Evolutionary conservation across 2,329 filamentous ascomycete species (phyloP).

Genomic region (Sporothrix schenckii): DNA sequence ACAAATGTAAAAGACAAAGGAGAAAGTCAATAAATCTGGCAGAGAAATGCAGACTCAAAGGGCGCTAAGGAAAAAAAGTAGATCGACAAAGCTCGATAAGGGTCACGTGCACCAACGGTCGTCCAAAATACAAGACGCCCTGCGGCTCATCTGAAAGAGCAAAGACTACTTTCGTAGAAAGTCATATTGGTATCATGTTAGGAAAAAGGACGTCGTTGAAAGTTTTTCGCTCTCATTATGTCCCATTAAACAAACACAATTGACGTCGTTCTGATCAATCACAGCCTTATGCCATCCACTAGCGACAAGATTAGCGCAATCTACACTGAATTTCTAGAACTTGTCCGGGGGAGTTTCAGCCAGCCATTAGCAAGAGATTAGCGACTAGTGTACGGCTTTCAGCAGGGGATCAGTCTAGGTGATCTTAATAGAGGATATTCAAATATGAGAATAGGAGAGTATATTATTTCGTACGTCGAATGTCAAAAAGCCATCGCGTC

Average conservation of each 20-base stretch:
- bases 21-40: neutral
- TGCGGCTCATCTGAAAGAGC: neutral
- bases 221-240: neutral
- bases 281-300: conserved; percentile 19
- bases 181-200: too few species aligned
- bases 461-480: neutral
- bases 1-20: neutral
- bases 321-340: conserved; percentile 4
- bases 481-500: neutral
- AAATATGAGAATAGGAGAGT: conserved; percentile 3
- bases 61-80: conserved; percentile 19
- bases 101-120: neutral
- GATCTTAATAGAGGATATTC: neutral
- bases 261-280: neutral
- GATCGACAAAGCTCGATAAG: conserved; percentile 1
- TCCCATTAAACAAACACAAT: neutral
- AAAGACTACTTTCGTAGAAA: too few species aligned
- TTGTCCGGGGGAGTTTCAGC: neutral
- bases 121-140: too few species aligned
- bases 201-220: too few species aligned
- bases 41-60: neutral
- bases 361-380: neutral
- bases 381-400: neutral
- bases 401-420: conserved; percentile 16
- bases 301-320: neutral